Percentiles rank a stretch among this genome's conserved stretches.
Evolutionary conservation across 108 stramenopile genomes (phyloP).

Genomic region (Phaeodactylum tricornutum): DNA sequence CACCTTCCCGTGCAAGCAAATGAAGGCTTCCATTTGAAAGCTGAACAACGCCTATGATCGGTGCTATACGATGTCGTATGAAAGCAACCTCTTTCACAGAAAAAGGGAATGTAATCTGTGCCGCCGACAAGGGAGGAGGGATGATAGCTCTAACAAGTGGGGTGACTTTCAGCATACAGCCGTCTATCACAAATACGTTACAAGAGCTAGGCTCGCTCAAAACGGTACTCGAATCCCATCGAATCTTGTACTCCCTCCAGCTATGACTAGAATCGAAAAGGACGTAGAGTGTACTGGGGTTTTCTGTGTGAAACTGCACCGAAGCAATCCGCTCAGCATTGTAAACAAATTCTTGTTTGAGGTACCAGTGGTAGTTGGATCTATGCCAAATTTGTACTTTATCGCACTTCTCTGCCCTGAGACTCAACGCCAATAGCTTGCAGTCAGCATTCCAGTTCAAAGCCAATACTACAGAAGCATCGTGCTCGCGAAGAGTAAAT

Average conservation of each 20-base stretch:
- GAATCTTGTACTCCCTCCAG: slow-evolving; percentile 61
- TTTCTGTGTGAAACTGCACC: slow-evolving; percentile 43
- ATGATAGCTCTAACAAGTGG: slow-evolving; percentile 63
- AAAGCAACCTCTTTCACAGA: no score
- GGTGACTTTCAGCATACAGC: slow-evolving; percentile 56
- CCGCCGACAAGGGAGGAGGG: slow-evolving; percentile 85
- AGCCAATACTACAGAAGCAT: slow-evolving; percentile 19
- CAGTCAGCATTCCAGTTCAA: slow-evolving; percentile 64
- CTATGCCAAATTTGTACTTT: slow-evolving; percentile 81
- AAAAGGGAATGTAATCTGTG: no score
- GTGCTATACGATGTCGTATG: no score
- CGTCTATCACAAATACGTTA: slow-evolving; percentile 67
- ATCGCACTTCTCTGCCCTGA: slow-evolving; percentile 25
- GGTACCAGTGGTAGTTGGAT: slow-evolving; percentile 87
- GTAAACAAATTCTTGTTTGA: slow-evolving; percentile 68
- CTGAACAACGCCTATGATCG: slow-evolving; percentile 6
- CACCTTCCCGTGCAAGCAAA: slow-evolving; percentile 21
- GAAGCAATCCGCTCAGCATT: slow-evolving; percentile 7
- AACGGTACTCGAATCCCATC: slow-evolving; percentile 68
- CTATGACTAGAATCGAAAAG: slow-evolving; percentile 14
- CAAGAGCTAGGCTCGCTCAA: slow-evolving; percentile 16
- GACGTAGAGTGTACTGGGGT: slow-evolving; percentile 34
- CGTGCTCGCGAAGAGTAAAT: slow-evolving; percentile 33
- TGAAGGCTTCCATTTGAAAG: slow-evolving; percentile 43
- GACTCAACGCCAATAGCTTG: slow-evolving; percentile 57